Evolutionary conservation across 2,329 filamentous ascomycete genomes (phyloP), one percentile per base, ranked within the genome.

Genomic region (Stemphylium vesicarium): DNA sequence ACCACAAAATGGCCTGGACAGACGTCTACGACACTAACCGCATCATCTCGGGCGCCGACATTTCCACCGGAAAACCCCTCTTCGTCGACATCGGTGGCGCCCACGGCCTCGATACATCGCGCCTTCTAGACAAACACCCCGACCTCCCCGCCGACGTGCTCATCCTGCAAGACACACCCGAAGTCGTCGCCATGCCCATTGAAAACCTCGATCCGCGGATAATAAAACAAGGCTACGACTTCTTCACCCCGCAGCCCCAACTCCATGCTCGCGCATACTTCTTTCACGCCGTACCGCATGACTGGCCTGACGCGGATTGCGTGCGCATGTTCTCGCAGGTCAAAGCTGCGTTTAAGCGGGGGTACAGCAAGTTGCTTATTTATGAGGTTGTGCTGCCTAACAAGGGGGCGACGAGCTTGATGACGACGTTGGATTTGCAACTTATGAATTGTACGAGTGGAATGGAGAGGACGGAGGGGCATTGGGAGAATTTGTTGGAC

Each of bases 1-100:
- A 49, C 10, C 38, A 53, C 16, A 53, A 53, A 37, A 53, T 53
- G 50, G 31, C 13, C 13, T 53, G 50, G 43, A 53, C 50, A 4
- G 50, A 49, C 24, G 44, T 53, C 9, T 53, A 49, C 38, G 43
- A 53, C 13, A 53, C 50, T 1, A 20, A 42, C 22, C 32, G 32
- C 10, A 42, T 53, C 16, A 45, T 42, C 11, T 13, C 22, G 1
- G 50, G 43, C 24, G 43, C 50, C 5, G 37, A 48, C 7, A 15
- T 53, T 0, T 31, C 24, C 4, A 6, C 37, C 1, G 50, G 43
- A 3, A 48, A 48, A 16, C 43, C 50, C 0, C 36, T 53, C 8
- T 48, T 53, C 13, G 43, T 53, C 0, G 43, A 53, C 2, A 48
- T 53, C 10, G 43, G 50, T 4, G 43, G 37, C 9, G 37, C 36